A percentile compares a stretch with the other conserved stretches of the same genome.
These are phyloP conservation scores for Glaciozyma martinii DNA, from an alignment of 768 basidiomycete genomes.

Conservation along the genomic window DNA sequence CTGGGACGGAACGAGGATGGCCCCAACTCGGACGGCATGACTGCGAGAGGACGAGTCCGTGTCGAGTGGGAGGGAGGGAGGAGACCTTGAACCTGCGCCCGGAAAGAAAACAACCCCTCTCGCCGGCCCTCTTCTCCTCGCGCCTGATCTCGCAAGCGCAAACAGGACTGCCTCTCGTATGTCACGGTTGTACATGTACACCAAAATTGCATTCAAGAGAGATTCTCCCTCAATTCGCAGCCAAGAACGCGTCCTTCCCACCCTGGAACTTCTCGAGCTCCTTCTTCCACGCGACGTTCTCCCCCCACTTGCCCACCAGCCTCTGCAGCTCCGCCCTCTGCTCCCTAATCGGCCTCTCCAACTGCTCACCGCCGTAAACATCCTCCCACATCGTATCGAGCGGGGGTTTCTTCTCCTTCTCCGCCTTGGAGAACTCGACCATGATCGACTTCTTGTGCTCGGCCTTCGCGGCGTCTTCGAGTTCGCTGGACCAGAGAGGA, in stretches of 20 bases:
- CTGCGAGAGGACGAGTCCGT: too few relatives aligned
- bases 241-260: conserved; percentile 43
- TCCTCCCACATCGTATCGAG: conserved; percentile 77
- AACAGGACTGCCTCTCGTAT: too few relatives aligned
- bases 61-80: too few relatives aligned
- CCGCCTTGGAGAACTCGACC: conserved; percentile 66
- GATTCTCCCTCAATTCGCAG: neutral
- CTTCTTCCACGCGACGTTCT: conserved; percentile 69
- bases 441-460: conserved; percentile 65
- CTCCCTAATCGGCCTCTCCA: conserved; percentile 63
- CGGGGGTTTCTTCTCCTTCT: conserved; percentile 57
- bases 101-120: too few relatives aligned
- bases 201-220: too few relatives aligned
- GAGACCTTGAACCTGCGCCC: too few relatives aligned
- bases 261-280: conserved; percentile 61
- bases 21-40: too few relatives aligned
- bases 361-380: conserved; percentile 76
- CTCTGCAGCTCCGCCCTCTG: conserved; percentile 67
- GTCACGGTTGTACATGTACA: too few relatives aligned
- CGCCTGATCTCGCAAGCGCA: too few relatives aligned
- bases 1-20: too few relatives aligned
- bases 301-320: conserved; percentile 74
- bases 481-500: conserved; percentile 66
- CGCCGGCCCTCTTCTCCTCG: too few relatives aligned
- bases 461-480: conserved; percentile 63